Base-by-base conservation (phyloP, 176 grass and related monocot species). In the Musa troglodytarum region DNA sequence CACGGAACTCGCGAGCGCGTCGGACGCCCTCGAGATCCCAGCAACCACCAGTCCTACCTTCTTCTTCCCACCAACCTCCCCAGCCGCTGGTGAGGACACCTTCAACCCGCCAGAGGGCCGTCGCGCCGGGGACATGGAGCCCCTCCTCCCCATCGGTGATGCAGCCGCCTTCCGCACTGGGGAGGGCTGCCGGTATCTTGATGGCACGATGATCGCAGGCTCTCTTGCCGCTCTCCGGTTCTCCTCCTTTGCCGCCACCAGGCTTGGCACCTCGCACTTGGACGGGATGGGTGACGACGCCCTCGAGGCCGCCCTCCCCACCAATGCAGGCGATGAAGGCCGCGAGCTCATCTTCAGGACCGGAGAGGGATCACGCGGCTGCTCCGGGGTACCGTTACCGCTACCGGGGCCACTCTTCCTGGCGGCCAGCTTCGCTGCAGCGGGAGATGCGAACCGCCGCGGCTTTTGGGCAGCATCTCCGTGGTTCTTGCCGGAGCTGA, bases 211-310 rank as follows among this genome's bases (percentile, higher is more conserved):
- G 16, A 96, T 96, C 0, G 89, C 85, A 11, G 93, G 85, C 75
- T 96, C 93, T 80, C 64, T 88, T 8, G 78, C 82, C 10, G 22
- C 51, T 61, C 79, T 80, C 9, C 93, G 79, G 54, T 92, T 90
- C 81, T 92, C 93, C 55, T 92, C 93, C 81, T 92, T 88, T 10
- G 93, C 89, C 1, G 83, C 89, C 17, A 79, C 76, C 50, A 96
- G 82, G 73, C 93, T 88, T 1, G 89, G 93, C 20, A 96, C 93
- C 15, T 88, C 85, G 22, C 93, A 96, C 74, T 92, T 96, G 10
- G 93, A 96, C 10, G 89, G 89, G 24, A 85, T 81, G 5, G 89
- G 93, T n/a, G 93, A 96, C 53, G 89, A 81, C 0, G 93, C 63
- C 76, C 89, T 80, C 9, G 84, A 78, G 2, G 68, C 82, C 11